Evolutionary conservation across 2,329 filamentous ascomycete species (phyloP), one percentile per base, ranked within the genome.

Genomic region (Xylaria sp.): DNA sequence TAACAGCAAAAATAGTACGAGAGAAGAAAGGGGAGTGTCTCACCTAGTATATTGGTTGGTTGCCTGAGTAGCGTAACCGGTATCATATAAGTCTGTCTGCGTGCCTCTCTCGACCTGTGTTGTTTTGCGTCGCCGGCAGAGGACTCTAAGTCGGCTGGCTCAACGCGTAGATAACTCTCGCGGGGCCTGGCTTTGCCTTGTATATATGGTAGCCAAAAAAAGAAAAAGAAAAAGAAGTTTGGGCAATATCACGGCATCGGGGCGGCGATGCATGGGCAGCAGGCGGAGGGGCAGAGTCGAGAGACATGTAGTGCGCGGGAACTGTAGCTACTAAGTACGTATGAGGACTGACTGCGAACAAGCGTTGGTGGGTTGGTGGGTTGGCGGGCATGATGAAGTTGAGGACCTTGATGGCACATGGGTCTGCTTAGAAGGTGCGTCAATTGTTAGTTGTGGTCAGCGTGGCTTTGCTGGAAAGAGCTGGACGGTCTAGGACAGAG

Each of bases 371-470:
- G 15, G 39, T 41, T 41, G 15, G 28, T 23, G 49, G 9, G 33
- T 56, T 56, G 61, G 59, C 54, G 62, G 62, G 28, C 62, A 39
- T 64, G 63, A 52, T 65, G n/a, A 65, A 46, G 43, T 58, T 65
- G 63, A 65, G 63, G 55, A 65, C 63, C 63, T 65, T 65, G 63
- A 65, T 65, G 63, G 63, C 63, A 59, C 25, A 52, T 49, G 36
- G 63, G 23, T 23, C 55, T 46, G 41, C 43, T 25, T 7, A 39
- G 57, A 60, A 60, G 25, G 18, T 49, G 57, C 56, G 52, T 36
- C 18, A 56, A 56, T 56, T 56, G 46, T 49, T 9, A 25, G n/a
- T 20, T 20, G 4, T 46, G 18, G 51, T 55, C 51, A 55, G 51
- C 31, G n/a, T 20, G 31, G n/a, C 31, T 36, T 18, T 36, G 18